Conservation (phyloP, 257 asterid species). For the Gentiana straminea region DNA sequence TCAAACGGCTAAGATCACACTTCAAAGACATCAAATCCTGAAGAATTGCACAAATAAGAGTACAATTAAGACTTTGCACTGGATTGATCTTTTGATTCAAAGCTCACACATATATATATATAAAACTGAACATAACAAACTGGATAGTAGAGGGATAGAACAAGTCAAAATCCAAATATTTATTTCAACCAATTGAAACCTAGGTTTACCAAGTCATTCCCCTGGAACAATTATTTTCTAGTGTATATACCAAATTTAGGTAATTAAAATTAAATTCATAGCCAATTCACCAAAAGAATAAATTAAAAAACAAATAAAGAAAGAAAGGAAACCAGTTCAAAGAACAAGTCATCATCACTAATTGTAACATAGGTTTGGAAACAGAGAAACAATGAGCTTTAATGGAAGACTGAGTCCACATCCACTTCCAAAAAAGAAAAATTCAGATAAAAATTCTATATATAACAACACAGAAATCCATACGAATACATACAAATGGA, state of each 20-base stretch:
- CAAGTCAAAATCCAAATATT: background rate
- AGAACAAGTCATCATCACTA: no score
- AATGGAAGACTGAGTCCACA: no score
- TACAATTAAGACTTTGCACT: slow-evolving; percentile 11
- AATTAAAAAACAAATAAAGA: slow-evolving; percentile 8
- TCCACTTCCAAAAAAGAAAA: no score
- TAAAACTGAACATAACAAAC: background rate
- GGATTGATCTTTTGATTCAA: background rate
- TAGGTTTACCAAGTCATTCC: background rate
- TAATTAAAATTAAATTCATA: slow-evolving; percentile 1
- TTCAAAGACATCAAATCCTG: slow-evolving; percentile 32
- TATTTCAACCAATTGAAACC: background rate
- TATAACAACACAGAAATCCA: no score
- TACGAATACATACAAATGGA: no score
- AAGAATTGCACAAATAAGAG: slow-evolving; percentile 23
- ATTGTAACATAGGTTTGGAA: no score
- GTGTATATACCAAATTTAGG: background rate
- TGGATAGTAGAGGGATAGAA: background rate
- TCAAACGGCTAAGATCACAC: slow-evolving; percentile 18
- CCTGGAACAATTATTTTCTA: background rate
- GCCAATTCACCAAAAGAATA: background rate
- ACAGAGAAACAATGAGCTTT: no score
- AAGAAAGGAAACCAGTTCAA: background rate
- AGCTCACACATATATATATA: background rate
- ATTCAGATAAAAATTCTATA: no score